A percentile compares a stretch with the other conserved stretches of the same genome.
Conservation (phyloP, 768 basidiomycete species). For the Boletus rufocinnamomeus region DNA sequence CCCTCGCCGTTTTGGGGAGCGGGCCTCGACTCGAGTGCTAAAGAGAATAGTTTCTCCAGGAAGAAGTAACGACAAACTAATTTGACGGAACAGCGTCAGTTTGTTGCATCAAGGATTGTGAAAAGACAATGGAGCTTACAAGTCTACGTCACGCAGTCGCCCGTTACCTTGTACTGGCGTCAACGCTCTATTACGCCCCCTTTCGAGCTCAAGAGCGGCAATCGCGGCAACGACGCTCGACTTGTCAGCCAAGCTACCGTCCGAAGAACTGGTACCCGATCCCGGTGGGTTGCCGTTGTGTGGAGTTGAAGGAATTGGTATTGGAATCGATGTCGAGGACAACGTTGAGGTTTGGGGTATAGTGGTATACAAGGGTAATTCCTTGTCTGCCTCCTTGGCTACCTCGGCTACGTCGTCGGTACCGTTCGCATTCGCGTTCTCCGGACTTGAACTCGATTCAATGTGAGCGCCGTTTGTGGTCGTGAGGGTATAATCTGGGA, state of each 20-base stretch:
- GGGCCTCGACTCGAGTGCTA: slow-evolving; percentile 54
- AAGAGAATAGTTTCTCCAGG: slow-evolving; percentile 52
- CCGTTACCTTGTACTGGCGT: slow-evolving; percentile 58
- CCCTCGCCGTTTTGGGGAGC: slow-evolving; percentile 55
- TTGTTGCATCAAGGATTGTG: neutral
- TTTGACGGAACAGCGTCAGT: neutral
- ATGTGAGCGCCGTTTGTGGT: neutral
- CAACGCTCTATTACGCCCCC: slow-evolving; percentile 54
- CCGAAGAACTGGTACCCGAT: slow-evolving; percentile 50
- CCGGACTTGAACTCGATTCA: slow-evolving; percentile 1
- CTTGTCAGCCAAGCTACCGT: slow-evolving; percentile 47
- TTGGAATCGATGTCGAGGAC: slow-evolving; percentile 9
- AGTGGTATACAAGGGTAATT: slow-evolving; percentile 2
- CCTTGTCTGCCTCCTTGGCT: slow-evolving; percentile 10
- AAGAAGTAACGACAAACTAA: slow-evolving; percentile 41
- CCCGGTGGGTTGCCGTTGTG: slow-evolving; percentile 23
- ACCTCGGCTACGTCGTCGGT: slow-evolving; percentile 1
- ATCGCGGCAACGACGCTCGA: slow-evolving; percentile 34
- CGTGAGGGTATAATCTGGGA: slow-evolving; percentile 32
- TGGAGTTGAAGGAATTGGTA: slow-evolving; percentile 7
- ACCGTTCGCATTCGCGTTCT: neutral
- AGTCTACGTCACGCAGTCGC: slow-evolving; percentile 38
- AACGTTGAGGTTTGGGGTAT: slow-evolving; percentile 7
- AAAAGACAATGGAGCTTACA: slow-evolving; percentile 38
- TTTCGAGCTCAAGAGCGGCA: slow-evolving; percentile 39